Base-by-base conservation (phyloP, 768 basidiomycete genomes). In the Pulveroboletus sp. region DNA sequence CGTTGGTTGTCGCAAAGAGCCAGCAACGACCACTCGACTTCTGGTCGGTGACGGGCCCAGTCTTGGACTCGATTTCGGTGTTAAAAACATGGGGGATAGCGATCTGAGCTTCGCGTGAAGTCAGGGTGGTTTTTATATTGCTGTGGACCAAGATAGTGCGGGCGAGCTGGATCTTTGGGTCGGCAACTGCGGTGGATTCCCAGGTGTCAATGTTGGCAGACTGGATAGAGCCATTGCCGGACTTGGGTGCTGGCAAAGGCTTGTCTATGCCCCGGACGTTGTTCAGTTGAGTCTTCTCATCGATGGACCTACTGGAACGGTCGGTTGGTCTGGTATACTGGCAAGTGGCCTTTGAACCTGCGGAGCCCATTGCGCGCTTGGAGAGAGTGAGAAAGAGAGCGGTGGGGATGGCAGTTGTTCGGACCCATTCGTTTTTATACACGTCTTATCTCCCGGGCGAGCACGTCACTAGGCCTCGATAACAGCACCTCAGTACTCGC, bases 1-100 rank as follows among this genome's bases (percentile, higher is more conserved):
- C 79, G 67, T 92, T 91, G 54, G 91, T 93, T 7, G 90, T 89
- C 2, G 93, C 89, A 66, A 97, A 97, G 8, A 96, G 75, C 94
- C 95, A 98, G 73, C 94, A 98, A 41, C 94, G 76, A 1, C 94
- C 94, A 50, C 85, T 89, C 63, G 77, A 82, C 71, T 83, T 87
- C 79, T 95, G 93, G 69, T 86, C 80, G 11, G 91, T 93, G 55
- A 93, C 73, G 9, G 92, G 92, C 2, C 77, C 80, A 1, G 91
- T 83, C 75, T 89, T 87, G 71, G 86, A 86, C 47, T 84, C 85
- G 18, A 96, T 62, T 54, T 81, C 74, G 57, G 82, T 76, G 67
- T 93, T 94, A 76, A 94, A 96, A 46, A 94, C 76, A 65, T 90
- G 87, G 39, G 75, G 69, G 62, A 89, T 84, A 3, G 77, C 71